Evolutionary conservation across 257 asterid species (phyloP).

Genomic region (Plantago major): DNA sequence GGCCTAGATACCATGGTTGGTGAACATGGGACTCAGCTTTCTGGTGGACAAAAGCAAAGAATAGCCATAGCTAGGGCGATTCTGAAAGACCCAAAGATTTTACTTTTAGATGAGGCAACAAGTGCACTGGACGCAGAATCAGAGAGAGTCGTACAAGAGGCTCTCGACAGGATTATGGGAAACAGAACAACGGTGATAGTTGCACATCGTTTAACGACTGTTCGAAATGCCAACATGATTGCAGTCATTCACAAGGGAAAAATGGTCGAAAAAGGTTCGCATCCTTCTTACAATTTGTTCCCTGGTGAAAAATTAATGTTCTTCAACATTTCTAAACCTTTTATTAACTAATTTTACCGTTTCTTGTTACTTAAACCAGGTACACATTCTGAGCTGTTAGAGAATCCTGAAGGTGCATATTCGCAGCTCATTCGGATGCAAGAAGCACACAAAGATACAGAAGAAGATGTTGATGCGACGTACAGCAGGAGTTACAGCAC

Average conservation of each 20-base stretch:
- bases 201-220: conserved; percentile 65
- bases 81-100: conserved; percentile 53
- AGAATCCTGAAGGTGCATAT: conserved; percentile 42
- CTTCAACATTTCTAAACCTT: no score
- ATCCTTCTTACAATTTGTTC: background rate
- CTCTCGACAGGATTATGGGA: conserved; percentile 53
- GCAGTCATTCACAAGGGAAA: conserved; percentile 53
- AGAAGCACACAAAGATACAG: conserved; percentile 38
- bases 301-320: no score
- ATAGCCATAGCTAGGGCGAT: conserved; percentile 66
- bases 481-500: conserved; percentile 22
- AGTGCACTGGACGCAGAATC: conserved; percentile 59
- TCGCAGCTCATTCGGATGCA: conserved; percentile 44
- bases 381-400: conserved; percentile 41
- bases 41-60: conserved; percentile 79
- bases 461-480: conserved; percentile 34
- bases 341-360: no score
- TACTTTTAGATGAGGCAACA: conserved; percentile 70
- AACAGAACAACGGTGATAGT: conserved; percentile 52
- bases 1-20: conserved; percentile 60
- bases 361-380: conserved; percentile 25
- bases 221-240: conserved; percentile 50
- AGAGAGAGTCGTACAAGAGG: conserved; percentile 45
- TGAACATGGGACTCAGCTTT: conserved; percentile 52
- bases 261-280: conserved; percentile 54